These are phyloP conservation scores for Kernera saxatilis DNA, from an alignment of 345 rosid species.

Conservation along the genomic window DNA sequence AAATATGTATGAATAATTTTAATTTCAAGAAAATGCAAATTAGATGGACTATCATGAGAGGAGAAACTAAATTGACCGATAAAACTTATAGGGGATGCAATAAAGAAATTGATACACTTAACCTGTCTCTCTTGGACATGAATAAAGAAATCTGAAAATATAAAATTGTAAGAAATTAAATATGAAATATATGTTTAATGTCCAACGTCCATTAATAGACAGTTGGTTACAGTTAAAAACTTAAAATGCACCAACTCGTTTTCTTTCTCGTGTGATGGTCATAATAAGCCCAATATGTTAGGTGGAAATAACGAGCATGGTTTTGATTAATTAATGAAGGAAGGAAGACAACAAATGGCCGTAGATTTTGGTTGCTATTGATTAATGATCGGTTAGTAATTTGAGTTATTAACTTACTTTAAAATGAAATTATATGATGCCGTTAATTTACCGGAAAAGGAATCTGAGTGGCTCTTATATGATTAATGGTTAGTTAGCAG, in stretches of 20 bases:
- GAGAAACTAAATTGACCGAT: conserved; percentile 16
- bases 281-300: conserved; percentile 8
- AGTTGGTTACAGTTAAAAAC: conserved; percentile 8
- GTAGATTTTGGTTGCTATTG: background rate
- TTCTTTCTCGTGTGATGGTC: background rate
- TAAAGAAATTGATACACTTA: background rate
- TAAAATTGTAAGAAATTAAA: background rate
- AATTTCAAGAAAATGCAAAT: conserved; percentile 31
- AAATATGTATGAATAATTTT: background rate
- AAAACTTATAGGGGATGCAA: conserved; percentile 26
- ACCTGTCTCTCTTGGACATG: conserved; percentile 25
- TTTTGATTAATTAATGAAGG: background rate
- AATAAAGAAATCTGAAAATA: conserved; percentile 4
- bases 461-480: no score
- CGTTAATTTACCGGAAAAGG: background rate
- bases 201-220: conserved; percentile 4
- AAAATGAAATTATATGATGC: background rate
- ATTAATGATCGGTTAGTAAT: background rate
- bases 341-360: background rate
- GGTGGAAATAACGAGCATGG: conserved; percentile 2
- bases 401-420: background rate
- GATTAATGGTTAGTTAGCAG: no score
- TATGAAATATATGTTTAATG: background rate
- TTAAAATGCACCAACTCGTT: background rate
- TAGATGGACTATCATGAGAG: conserved; percentile 13